A percentile compares a stretch with the other conserved stretches of the same genome.
Conservation (phyloP, 2,329 filamentous ascomycete genomes). For the Remersonia thermophila region DNA sequence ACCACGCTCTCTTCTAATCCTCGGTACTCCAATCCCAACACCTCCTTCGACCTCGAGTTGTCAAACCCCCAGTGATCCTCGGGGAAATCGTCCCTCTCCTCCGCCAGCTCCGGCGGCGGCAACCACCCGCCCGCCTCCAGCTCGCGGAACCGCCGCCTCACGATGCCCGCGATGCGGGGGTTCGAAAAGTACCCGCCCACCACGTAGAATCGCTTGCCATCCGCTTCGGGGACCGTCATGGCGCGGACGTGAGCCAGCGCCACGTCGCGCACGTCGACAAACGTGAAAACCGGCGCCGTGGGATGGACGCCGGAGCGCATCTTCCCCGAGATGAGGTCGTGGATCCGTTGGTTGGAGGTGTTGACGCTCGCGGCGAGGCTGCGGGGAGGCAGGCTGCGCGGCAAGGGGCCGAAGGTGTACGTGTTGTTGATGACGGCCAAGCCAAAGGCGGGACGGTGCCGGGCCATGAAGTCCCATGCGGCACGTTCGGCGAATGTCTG, state of each 20-base stretch:
- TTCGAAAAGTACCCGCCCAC: constrained; percentile 50
- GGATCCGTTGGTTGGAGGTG: constrained; percentile 58
- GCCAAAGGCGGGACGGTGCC: constrained; percentile 45
- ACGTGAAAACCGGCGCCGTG: constrained; percentile 44
- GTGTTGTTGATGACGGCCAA: constrained; percentile 51
- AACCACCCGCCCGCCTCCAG: constrained; percentile 26
- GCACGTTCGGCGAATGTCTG: constrained; percentile 50
- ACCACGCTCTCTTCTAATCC: constrained; percentile 44
- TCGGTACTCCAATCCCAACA: constrained; percentile 49
- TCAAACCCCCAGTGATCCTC: constrained; percentile 42
- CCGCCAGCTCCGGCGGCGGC: constrained; percentile 29
- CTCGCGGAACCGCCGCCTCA: constrained; percentile 43
- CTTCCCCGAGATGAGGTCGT: constrained; percentile 50
- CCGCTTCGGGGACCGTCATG: constrained; percentile 42
- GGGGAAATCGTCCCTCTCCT: constrained; percentile 29
- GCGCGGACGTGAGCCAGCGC: constrained; percentile 52
- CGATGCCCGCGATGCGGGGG: constrained; percentile 42
- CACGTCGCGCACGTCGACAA: constrained; percentile 50
- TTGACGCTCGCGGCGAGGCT: constrained; percentile 49
- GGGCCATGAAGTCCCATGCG: constrained; percentile 51
- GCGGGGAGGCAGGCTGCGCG: constrained; percentile 43
- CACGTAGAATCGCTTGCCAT: constrained; percentile 51
- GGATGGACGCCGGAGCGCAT: constrained; percentile 44
- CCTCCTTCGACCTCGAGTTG: constrained; percentile 39
- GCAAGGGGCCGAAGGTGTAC: constrained; percentile 50